These are phyloP conservation scores for Solanum acaule DNA, from an alignment of 257 asterid species.

Conservation along the genomic window DNA sequence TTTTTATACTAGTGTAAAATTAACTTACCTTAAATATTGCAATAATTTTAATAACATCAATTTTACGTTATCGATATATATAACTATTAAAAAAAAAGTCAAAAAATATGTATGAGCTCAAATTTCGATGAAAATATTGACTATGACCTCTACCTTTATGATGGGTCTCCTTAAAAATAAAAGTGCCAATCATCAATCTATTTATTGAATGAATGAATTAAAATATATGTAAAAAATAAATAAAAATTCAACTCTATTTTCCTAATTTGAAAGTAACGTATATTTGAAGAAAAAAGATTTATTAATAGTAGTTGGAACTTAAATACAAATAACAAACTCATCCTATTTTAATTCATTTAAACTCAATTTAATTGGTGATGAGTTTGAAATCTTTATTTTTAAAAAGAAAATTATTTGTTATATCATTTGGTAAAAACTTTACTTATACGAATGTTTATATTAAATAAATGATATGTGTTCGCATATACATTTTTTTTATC, in stretches of 20 bases:
- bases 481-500: not conserved
- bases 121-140: not conserved
- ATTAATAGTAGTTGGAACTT: not conserved
- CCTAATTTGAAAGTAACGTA: constrained; percentile 13
- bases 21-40: not conserved
- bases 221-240: not conserved
- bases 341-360: not conserved
- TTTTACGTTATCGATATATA: not conserved
- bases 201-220: not conserved
- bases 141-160: not conserved
- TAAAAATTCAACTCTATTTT: not conserved
- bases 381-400: not conserved
- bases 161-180: not conserved
- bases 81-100: accelerated
- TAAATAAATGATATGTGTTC: not conserved
- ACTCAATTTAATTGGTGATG: not conserved
- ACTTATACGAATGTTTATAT: not conserved
- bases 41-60: not conserved
- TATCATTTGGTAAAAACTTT: not conserved
- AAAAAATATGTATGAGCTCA: not conserved
- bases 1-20: not conserved
- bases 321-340: not conserved
- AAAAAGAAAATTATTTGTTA: not conserved
- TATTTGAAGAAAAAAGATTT: not conserved
- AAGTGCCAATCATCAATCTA: not conserved